phyloP scores from a whole-genome alignment of 176 grass and related monocot species.

The Lolium multiflorum region DNA sequence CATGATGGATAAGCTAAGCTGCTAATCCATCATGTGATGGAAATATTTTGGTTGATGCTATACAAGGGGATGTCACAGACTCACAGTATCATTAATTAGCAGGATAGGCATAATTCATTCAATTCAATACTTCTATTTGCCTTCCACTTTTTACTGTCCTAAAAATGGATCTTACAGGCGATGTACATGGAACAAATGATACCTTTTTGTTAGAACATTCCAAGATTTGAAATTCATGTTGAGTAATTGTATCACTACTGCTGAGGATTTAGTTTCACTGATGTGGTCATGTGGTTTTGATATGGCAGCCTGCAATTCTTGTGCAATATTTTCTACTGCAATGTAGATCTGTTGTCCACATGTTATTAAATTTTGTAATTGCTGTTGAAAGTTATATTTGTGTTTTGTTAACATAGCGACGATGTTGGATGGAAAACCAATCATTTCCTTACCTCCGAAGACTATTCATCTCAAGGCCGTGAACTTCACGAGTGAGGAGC shows the following conservation, averaged over 20 bases:
- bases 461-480: conserved; percentile 83
- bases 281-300: conserved; percentile 1
- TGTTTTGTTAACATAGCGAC: conserved; percentile 51
- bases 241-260: neutral
- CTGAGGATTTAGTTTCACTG: neutral
- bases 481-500: conserved; percentile 78
- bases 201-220: neutral
- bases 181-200: neutral
- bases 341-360: neutral
- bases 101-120: neutral
- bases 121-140: neutral
- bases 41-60: conserved; percentile 23
- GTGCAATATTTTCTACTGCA: conserved; percentile 1
- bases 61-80: neutral
- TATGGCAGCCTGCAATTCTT: neutral
- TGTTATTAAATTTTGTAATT: neutral
- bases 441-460: conserved; percentile 85
- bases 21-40: neutral
- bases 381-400: conserved; percentile 5
- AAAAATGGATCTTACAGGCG: conserved; percentile 4
- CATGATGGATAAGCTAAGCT: neutral
- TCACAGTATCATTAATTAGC: neutral
- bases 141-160: neutral
- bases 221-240: neutral
- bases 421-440: conserved; percentile 92